Evolutionary conservation across 1,284 basidiomycete genomes (phyloP), one percentile per base, ranked within the genome.

Genomic region (Ustilago nuda): DNA sequence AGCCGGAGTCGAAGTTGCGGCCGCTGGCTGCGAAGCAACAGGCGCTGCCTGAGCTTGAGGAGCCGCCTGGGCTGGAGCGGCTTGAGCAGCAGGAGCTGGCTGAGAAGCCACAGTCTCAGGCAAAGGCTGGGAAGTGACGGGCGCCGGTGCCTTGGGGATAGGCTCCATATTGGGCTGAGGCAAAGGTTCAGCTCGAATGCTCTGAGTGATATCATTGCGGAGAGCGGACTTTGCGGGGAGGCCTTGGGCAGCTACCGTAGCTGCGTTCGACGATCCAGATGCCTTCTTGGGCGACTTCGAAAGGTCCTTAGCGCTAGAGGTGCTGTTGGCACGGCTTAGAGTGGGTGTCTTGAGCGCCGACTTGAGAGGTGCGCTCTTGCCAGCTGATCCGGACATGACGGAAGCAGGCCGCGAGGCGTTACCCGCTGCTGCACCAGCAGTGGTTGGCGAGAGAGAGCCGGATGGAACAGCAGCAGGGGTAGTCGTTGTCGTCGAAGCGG

Each of bases 321-420:
- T 59, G 61, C 74, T 79, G 57, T 70, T 72, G 43, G 62, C 55
- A 6, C 78, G 66, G 57, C 72, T 70, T 19, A 76, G 41, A 6
- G 70, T 67, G 15, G 73, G 69, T 15, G 71, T 60, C 72, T 82
- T 82, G 60, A 82, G 77, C 13, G 81, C 79, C 43, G 81, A 80
- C 67, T 81, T 82, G 52, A 82, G 71, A 33, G 81, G 81, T 3
- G 79, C 71, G 39, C 60, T 77, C 67, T 76, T 78, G 45, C 60
- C 68, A 6, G 75, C 75, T 36, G 75, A 76, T 8, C 27, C 48
- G 11, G 69, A 72, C 60, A 63, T 66, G 66, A 76, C 55, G 15
- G 74, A 76, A 32, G 72, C 65, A 0, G 72, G 68, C 9, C 63
- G 71, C 45, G 78, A 69, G 19, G 78, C 55, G 30, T 54, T 50